Evolutionary conservation across 345 rosid species (phyloP), one percentile per base, ranked within the genome.

Genomic region (Syzygium aqueum): DNA sequence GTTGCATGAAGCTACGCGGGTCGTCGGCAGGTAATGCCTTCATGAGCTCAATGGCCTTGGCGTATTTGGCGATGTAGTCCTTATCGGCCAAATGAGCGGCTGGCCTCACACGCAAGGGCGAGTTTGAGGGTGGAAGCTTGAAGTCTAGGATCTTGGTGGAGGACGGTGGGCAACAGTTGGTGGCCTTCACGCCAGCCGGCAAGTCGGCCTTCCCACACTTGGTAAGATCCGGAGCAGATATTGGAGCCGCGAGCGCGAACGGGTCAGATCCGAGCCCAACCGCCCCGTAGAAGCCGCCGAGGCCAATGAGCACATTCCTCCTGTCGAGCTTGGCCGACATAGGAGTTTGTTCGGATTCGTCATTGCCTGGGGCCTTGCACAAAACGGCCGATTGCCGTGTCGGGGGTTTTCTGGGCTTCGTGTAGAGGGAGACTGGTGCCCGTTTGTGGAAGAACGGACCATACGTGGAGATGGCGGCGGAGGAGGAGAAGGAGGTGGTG

Each of bases 1-100:
- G 95, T 51, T 92, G 94, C 53, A 11, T 87, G 91, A 93, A 93
- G 91, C 83, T 93, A 14, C 97, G 91, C 3, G 97, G 97, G 84
- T 94, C 95, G 11, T 91, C 90, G 1, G 86, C 92, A 3, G 95
- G 95, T 10, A 94, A 93, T 28, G 92, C 92, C 85, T 92, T 94
- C 95, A 94, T 93, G 77, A 93, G 93, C 86, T 90, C 88, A n/a
- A 91, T 21, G 54, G 95, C 95, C 87, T 89, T 90, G 43, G 86
- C 25, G 84, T 91, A 94, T 52, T 94, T 93, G 19, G 92, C 92
- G 5, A 90, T 50, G 90, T 91, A 91, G 19, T 84, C 92, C 17
- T 86, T 78, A 50, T 85, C 86, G 10, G 87, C 92, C 25, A 90
- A 82, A 84, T 94, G 97, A 33, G 95, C 94, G 0, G 94, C 95